Evolutionary conservation across 1,139 yeast genomes (phyloP), one percentile per base, ranked within the genome.

Genomic region (Sugiyamaella neomexicana): DNA sequence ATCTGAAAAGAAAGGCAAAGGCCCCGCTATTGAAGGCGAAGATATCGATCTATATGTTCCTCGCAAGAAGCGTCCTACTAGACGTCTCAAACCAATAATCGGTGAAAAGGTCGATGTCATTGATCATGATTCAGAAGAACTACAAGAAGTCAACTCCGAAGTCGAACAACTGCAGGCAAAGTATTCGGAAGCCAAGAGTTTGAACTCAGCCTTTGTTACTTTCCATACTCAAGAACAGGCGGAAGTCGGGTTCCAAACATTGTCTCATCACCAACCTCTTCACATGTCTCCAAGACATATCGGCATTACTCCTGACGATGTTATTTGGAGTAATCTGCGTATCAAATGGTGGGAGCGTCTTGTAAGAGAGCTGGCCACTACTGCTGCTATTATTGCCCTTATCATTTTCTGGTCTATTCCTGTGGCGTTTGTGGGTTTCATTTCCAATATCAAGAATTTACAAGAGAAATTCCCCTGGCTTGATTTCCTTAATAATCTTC

Each of bases 321-420:
- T 93, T 54, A 77, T 89, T 62, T 93, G 99, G 99, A 78, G 80
- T 56, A 93, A 91, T 68, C 74, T 90, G 79, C 79, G 95, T 63
- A 70, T 89, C 71, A 79, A 81, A 60, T 88, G 96, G 95, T 85
- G 90, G 86, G 95, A 86, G 72, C 78, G 90, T 63, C 70, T 86
- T 48, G 71, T 80, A 31, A 80, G 93, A 73, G 72, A 75, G 46
- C 67, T 80, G 27, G 80, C 79, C 55, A 86, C 96, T 0, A 65
- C 76, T 52, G 77, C 84, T 16, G 81, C 83, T 12, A 79, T 89
- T 60, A 68, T 76, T 41, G 72, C 69, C 4, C 70, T 86, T 66
- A 81, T 89, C 59, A 79, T 91, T 54, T 86, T 90, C 69, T 93
- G 98, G 98, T 81, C 96, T 57, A 78, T 90, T 64, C 98, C 98